Evolutionary conservation across 345 rosid species (phyloP).

Genomic region (Aquilaria sinensis): DNA sequence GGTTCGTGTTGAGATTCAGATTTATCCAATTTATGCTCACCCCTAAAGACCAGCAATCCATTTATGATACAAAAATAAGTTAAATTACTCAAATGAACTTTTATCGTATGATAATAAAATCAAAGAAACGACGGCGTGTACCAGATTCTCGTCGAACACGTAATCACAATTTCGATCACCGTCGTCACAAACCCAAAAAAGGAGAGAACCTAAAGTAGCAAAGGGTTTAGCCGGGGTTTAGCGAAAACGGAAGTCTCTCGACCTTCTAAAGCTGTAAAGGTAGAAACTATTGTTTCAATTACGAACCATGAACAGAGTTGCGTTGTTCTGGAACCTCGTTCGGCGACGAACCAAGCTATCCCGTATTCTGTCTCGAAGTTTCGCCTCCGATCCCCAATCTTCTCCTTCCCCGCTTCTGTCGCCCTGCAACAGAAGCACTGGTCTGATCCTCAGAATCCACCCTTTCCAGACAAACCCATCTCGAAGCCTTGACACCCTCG

Average conservation of each 20-base stretch:
- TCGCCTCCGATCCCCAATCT: conserved; percentile 18
- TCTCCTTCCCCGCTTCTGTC: conserved; percentile 21
- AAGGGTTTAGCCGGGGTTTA: conserved; percentile 33
- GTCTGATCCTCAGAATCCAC: conserved; percentile 22
- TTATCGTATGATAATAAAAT: too few species aligned
- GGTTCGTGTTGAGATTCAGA: too few species aligned
- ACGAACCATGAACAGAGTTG: conserved; percentile 47
- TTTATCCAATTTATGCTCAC: too few species aligned
- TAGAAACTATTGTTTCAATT: conserved; percentile 3
- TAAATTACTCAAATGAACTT: too few species aligned
- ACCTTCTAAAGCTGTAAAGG: neutral
- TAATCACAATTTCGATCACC: neutral
- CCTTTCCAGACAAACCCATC: conserved; percentile 32
- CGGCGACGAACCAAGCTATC: conserved; percentile 25
- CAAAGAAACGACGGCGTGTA: neutral
- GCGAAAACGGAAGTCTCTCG: neutral
- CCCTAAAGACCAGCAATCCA: too few species aligned
- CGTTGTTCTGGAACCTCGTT: conserved; percentile 39
- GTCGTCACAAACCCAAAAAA: neutral
- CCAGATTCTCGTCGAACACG: too few species aligned
- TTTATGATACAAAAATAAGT: too few species aligned
- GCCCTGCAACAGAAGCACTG: conserved; percentile 29
- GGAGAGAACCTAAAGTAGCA: neutral
- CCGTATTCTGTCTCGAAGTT: conserved; percentile 20
- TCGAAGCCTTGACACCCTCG: conserved; percentile 48